Evolutionary conservation across 495 filamentous ascomycete genomes (phyloP).

Genomic region (Recurvomyces mirabilis): DNA sequence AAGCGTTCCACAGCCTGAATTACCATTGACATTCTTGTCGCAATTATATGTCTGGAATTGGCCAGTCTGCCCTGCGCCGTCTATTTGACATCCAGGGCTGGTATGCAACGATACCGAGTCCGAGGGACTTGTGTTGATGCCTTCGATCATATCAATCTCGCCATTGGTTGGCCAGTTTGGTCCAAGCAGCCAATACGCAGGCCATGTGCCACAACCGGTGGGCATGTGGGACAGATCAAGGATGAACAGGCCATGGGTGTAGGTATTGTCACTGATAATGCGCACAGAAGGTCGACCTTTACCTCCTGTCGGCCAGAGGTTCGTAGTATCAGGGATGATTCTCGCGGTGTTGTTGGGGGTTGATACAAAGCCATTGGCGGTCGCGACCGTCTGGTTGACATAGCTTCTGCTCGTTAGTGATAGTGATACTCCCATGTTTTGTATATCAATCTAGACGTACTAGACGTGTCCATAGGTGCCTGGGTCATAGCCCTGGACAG

Average conservation of each 20-base stretch:
- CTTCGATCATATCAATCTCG: conserved; percentile 89
- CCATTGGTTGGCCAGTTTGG: conserved; percentile 66
- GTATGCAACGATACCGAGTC: conserved; percentile 69
- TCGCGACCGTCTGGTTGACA: conserved; percentile 19
- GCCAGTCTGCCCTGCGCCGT: conserved; percentile 39
- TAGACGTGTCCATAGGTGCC: conserved; percentile 27
- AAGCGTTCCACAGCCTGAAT: conserved; percentile 17
- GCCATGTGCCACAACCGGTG: conserved; percentile 22
- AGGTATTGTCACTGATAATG: conserved; percentile 19
- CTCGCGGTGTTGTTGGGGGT: conserved; percentile 9
- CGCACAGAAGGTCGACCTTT: conserved; percentile 22
- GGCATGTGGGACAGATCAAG: conserved; percentile 23
- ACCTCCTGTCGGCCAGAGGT: conserved; percentile 15
- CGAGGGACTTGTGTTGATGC: conserved; percentile 52
- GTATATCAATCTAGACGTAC: no score
- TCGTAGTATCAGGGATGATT: conserved; percentile 20
- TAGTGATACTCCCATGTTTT: no score
- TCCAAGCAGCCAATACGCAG: conserved; percentile 52
- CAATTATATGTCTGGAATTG: conserved; percentile 43
- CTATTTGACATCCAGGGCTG: conserved; percentile 45
- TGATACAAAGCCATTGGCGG: conserved; percentile 14
- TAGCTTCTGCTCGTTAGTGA: conserved; percentile 7
- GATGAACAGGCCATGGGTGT: conserved; percentile 22
- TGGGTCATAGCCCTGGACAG: conserved; percentile 20
- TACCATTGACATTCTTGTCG: conserved; percentile 4